Base-by-base conservation (phyloP, 305 asterid genomes). In the Fraxinus baroniana region DNA sequence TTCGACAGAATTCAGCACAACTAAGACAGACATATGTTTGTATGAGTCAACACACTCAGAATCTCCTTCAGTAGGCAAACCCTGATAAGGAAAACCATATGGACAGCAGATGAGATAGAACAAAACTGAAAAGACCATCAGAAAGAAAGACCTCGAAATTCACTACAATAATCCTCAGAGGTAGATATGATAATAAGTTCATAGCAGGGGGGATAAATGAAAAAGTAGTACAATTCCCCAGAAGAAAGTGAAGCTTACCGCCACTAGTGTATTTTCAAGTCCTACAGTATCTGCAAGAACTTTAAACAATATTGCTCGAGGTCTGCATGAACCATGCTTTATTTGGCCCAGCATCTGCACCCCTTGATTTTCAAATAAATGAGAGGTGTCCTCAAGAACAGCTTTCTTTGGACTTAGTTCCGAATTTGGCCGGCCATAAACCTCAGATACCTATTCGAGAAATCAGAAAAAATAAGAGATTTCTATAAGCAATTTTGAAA, bases 241-340 rank as follows among this genome's bases (percentile, higher is more conserved):
- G 74, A 15, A 22, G 15, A 36, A 79, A 66, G 41, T 64, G 79
- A 81, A 81, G 44, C 98, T 88, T 87, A 97, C 99, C 98, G 92
- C 97, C 87, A 95, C 89, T 46, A 97, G 94, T 85, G 93, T 88
- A 83, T 98, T 86, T 88, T 97, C 97, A 83, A 97, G 95, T 86
- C 99, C 98, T 82, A 97, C 98, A 80, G 98, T 87, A 89, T 97
- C 99, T 6, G 99, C 99, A 86, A 97, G 98, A 89, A 93, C 97
- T 89, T 97, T 97, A 83, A 97, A 97, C 52, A 97, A 83, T 83
- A 97, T 94, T 83, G 99, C 98, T 79, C 99, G 93, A 79, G 97
- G 94, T 79, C 98, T 93, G 90, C 98, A 97, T 39, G 99, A 89
- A 83, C 97, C 95, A 32, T 97, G 95, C 85, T 89, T 93, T 86